phyloP scores from a whole-genome alignment of 495 filamentous ascomycete species.

The Platismatia glauca region DNA sequence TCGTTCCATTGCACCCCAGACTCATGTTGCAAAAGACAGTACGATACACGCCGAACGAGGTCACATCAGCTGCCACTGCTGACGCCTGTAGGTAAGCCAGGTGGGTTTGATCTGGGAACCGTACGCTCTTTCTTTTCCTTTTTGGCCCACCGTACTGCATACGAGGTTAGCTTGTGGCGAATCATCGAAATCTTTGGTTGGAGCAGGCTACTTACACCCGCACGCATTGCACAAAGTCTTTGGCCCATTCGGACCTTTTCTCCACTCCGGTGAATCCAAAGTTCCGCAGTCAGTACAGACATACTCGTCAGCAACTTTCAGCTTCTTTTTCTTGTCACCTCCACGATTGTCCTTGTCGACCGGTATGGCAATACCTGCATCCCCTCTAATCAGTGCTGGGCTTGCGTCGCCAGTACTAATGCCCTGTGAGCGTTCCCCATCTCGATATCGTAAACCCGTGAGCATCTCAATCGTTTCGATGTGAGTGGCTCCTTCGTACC shows the following conservation, averaged over 20 bases:
- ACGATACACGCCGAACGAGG: background rate
- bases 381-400: slow-evolving; percentile 73
- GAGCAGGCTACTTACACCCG: slow-evolving; percentile 49
- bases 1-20: background rate
- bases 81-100: slow-evolving; percentile 21
- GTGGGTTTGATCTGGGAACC: slow-evolving; percentile 19
- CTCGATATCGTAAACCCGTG: slow-evolving; percentile 78
- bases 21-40: background rate
- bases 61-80: slow-evolving; percentile 23
- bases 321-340: slow-evolving; percentile 79
- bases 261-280: slow-evolving; percentile 90
- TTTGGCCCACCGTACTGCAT: slow-evolving; percentile 61
- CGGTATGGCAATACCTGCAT: slow-evolving; percentile 76
- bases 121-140: slow-evolving; percentile 57
- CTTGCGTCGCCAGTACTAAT: slow-evolving; percentile 78
- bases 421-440: slow-evolving; percentile 81
- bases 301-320: slow-evolving; percentile 87
- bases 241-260: slow-evolving; percentile 86
- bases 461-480: slow-evolving; percentile 89
- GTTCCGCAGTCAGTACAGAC: slow-evolving; percentile 95
- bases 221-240: slow-evolving; percentile 98
- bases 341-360: slow-evolving; percentile 55
- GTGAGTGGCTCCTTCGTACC: slow-evolving; percentile 63
- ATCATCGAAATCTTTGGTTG: slow-evolving; percentile 2
- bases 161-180: slow-evolving; percentile 1